Base-by-base conservation (phyloP, 129 eudicot genomes). In the Chrysanthemum seticuspe region DNA sequence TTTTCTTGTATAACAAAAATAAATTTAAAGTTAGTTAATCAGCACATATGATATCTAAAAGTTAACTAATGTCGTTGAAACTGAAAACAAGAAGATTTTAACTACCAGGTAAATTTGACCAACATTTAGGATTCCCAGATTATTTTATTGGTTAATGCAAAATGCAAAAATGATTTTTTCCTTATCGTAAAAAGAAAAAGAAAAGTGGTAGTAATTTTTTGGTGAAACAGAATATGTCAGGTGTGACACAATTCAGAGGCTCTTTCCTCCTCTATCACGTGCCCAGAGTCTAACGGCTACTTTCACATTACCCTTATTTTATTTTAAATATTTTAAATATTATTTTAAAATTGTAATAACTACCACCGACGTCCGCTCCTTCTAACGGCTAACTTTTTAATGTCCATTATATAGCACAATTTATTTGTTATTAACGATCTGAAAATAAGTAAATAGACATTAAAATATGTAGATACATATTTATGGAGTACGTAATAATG, bases 251-350 rank as follows among this genome's bases (percentile, higher is more conserved):
- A 34, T 15, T 59, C 81, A 53, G 76, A 78, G 82, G 73, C 82
- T 72, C 77, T 73, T 50, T n/a, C n/a, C n/a, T 61, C 40, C 4
- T 62, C 67, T 72, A 67, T 78, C 82, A 72, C 82, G 78, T 78
- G 82, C 82, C 27, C 62, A 9, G 21, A 71, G 73, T 54, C 73
- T 72, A 78, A 78, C 82, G 82, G 82, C 82, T 52, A 45, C 57
- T 64, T 19, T 12, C 16, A 12, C 31, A 14, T 76, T 11, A n/a
- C n/a, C n/a, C n/a, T 27, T 9, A 15, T 11, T 45, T 58, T n/a
- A 5, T 4, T 66, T 67, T 57, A 18, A 4, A 12, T 53, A 10
- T 3, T 3, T 25, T 29, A 36, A 56, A 55, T 52, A 52, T 16
- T 62, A 23, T 3, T 74, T 67, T 66, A 47, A 29, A 44, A 2